A percentile compares a stretch with the other conserved stretches of the same genome.
Conservation (phyloP, 129 eudicot species). For the Artemisia argyi region DNA sequence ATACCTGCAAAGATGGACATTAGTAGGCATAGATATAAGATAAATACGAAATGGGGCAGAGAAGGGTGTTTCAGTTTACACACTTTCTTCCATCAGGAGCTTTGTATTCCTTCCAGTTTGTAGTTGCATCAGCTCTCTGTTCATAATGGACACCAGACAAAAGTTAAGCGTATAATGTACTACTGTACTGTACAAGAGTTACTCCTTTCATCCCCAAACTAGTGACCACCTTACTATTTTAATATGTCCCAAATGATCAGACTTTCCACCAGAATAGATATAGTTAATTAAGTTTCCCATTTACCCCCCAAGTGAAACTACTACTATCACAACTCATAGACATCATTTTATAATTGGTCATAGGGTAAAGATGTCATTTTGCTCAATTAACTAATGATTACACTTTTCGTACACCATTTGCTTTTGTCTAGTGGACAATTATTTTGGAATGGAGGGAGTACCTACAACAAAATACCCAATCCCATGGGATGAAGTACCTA, state of each 20-base stretch:
- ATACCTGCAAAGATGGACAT: conserved; percentile 50
- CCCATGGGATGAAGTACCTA: not conserved
- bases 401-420: too few species aligned
- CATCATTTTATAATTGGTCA: too few species aligned
- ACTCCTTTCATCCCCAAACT: too few species aligned
- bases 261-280: too few species aligned
- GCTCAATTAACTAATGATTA: not conserved
- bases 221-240: too few species aligned
- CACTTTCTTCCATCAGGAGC: conserved; percentile 86
- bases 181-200: too few species aligned
- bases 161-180: conserved; percentile 11
- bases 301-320: not conserved
- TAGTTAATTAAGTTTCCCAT: too few species aligned
- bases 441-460: too few species aligned
- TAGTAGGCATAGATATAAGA: not conserved
- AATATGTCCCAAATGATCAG: too few species aligned
- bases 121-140: conserved; percentile 97
- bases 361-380: too few species aligned
- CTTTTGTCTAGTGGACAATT: not conserved
- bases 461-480: not conserved
- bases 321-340: not conserved
- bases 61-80: conserved; percentile 21
- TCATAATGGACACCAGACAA: conserved; percentile 13
- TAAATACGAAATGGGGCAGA: conserved; percentile 3
- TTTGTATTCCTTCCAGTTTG: conserved; percentile 83